phyloP scores from a whole-genome alignment of 1,284 basidiomycete genomes.

The Ceratobasidium theobromae region DNA sequence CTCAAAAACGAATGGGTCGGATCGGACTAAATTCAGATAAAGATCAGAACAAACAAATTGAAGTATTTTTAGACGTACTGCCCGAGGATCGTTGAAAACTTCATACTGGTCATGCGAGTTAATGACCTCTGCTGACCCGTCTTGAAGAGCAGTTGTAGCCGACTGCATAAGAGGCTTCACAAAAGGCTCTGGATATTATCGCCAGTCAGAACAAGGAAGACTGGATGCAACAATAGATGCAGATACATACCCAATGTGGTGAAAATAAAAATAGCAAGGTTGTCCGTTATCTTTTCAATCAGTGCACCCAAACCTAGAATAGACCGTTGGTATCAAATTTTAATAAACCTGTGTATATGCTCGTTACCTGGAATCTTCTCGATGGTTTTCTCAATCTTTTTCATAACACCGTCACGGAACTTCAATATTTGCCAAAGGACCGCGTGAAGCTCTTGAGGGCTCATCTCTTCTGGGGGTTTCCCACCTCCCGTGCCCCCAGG shows the following conservation, averaged over 20 bases:
- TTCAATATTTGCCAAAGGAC: conserved; percentile 84
- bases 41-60: background rate
- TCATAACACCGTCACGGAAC: conserved; percentile 84
- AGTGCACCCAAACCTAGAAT: conserved; percentile 15
- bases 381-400: conserved; percentile 78
- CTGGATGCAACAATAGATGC: background rate
- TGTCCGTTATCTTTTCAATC: conserved; percentile 23
- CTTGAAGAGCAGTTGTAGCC: conserved; percentile 61
- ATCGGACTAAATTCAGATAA: conserved; percentile 57
- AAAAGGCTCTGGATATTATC: conserved; percentile 61
- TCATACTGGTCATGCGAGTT: conserved; percentile 79
- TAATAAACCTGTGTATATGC: background rate
- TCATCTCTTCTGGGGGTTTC: conserved; percentile 77
- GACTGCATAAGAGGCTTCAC: conserved; percentile 69
- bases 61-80: conserved; percentile 51
- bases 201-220: background rate
- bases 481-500: conserved; percentile 54
- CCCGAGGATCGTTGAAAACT: conserved; percentile 75
- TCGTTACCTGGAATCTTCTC: conserved; percentile 65
- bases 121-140: conserved; percentile 74
- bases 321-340: background rate
- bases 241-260: conserved; percentile 64
- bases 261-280: conserved; percentile 67
- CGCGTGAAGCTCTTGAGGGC: conserved; percentile 82
- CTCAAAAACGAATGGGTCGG: conserved; percentile 81